A percentile compares a stretch with the other conserved stretches of the same genome.
phyloP scores from a whole-genome alignment of 192 early-diverging fungal genomes.

The Coemansia sp. region DNA sequence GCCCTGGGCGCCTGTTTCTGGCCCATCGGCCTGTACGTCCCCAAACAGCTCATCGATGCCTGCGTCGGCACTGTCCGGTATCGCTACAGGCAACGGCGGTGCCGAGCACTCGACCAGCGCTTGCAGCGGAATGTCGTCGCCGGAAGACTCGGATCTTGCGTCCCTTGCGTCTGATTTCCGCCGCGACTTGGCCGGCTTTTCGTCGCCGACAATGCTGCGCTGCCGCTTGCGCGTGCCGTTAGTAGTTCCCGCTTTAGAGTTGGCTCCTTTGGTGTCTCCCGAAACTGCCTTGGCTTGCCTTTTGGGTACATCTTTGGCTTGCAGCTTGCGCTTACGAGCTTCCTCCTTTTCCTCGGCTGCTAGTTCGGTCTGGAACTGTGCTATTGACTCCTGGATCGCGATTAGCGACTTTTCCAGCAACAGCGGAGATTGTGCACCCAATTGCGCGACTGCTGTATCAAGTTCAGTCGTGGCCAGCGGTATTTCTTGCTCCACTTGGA shows the following conservation, averaged over 20 bases:
- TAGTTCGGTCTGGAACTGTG: conserved; percentile 32
- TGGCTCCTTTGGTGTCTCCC: not conserved
- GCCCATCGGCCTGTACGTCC: conserved; percentile 5
- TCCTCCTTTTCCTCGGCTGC: conserved; percentile 32
- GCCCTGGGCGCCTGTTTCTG: conserved; percentile 3
- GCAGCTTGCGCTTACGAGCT: conserved; percentile 14
- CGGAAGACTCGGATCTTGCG: conserved; percentile 13
- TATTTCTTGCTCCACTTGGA: not conserved
- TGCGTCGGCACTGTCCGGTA: not conserved
- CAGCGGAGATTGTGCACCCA: conserved; percentile 5
- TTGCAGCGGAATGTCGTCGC: conserved; percentile 30
- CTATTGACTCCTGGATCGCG: conserved; percentile 25
- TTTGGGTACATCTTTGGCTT: not conserved
- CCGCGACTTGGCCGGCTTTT: conserved; percentile 29
- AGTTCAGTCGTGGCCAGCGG: conserved; percentile 10
- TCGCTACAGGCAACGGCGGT: not conserved
- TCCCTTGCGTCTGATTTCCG: conserved; percentile 22
- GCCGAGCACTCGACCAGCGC: conserved; percentile 11
- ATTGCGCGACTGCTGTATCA: conserved; percentile 12
- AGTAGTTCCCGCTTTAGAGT: not conserved
- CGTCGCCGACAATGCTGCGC: conserved; percentile 39
- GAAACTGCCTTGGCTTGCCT: not conserved
- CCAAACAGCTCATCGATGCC: conserved; percentile 47
- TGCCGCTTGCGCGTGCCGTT: conserved; percentile 39
- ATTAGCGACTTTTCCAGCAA: conserved; percentile 27